phyloP scores from a whole-genome alignment of 257 asterid species.

The Jacaranda copaia region DNA sequence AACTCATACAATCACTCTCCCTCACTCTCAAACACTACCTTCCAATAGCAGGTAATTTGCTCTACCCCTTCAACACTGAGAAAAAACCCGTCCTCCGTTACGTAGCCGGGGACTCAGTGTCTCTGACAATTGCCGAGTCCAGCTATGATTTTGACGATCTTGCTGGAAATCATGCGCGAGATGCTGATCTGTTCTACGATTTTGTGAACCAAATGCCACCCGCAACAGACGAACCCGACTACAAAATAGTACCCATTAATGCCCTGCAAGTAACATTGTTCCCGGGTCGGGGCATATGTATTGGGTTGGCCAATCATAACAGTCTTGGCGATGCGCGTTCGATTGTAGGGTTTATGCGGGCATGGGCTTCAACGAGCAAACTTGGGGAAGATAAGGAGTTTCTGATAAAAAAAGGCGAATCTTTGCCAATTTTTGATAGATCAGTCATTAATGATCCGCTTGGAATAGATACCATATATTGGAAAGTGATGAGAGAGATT shows the following conservation, averaged over 20 bases:
- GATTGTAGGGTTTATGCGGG: constrained; percentile 39
- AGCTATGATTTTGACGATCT: constrained; percentile 43
- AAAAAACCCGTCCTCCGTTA: constrained; percentile 46
- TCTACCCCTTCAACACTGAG: constrained; percentile 37
- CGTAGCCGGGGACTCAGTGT: constrained; percentile 46
- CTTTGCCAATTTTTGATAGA: constrained; percentile 34
- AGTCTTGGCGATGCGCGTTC: constrained; percentile 53
- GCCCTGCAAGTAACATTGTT: constrained; percentile 58
- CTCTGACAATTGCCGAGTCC: constrained; percentile 45
- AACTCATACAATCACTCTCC: constrained; percentile 61
- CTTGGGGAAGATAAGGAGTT: constrained; percentile 21
- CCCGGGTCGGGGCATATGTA: constrained; percentile 48
- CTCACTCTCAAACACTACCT: constrained; percentile 53
- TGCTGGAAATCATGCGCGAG: constrained; percentile 38
- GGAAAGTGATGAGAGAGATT: constrained; percentile 29
- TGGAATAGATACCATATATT: constrained; percentile 37
- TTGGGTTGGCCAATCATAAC: constrained; percentile 52
- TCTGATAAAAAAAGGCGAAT: background rate
- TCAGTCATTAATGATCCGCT: constrained; percentile 33
- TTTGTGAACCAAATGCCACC: constrained; percentile 48
- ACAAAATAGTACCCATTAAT: constrained; percentile 38
- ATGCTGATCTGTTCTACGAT: constrained; percentile 49
- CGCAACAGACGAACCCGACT: constrained; percentile 12
- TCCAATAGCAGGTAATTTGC: constrained; percentile 52
- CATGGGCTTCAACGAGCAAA: constrained; percentile 53